Evolutionary conservation across 805 yeast genomes (phyloP), one percentile per base, ranked within the genome.

Genomic region (Middelhovenomyces tepae): DNA sequence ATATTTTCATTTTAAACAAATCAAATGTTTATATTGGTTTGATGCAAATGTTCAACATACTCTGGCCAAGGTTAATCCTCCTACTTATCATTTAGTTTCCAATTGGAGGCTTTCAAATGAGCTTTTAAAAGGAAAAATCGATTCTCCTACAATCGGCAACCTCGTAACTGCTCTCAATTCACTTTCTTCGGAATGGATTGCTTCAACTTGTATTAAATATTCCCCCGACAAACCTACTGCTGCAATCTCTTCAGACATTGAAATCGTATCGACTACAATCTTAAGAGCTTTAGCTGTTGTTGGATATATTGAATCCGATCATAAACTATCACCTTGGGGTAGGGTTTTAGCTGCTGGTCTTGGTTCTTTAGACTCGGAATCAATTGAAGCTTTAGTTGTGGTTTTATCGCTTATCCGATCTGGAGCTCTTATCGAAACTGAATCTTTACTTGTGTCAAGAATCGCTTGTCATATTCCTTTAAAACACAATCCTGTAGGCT

Each of bases 1-100:
- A 51, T 89, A 83, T 57, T 85, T 75, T 53, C 96, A 87, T 52
- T 78, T 71, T 38, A 81, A 78, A 50, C 73, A 69, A 36, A 65
- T 83, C 23, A 59, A 65, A 27, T 70, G 69, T 16, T 53, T 59
- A 11, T 70, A 60, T 39, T 78, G 80, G 78, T 78, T 64, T 59
- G 67, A 73, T 42, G 51, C 57, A 11, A 38, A 47, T 27, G 34
- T 46, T 7, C 51, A 56, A 15, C 44, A 57, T 16, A 67, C 65
- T 33, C 51, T 79, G 18, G 43, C 39, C 5, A 31, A 31, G 22
- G 28, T 40, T 19, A 28, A 11, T 25, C 44, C 49, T 16, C 45
- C 44, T 14, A 29, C 40, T 15, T 40, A 33, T 28, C 16, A 26
- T 22, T 23, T 20, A 16, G 38, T 27, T 22, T 27, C 29, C 13